Evolutionary conservation across 192 early-diverging fungal genomes (phyloP), one percentile per base, ranked within the genome.

Genomic region (Podila epicladia): DNA sequence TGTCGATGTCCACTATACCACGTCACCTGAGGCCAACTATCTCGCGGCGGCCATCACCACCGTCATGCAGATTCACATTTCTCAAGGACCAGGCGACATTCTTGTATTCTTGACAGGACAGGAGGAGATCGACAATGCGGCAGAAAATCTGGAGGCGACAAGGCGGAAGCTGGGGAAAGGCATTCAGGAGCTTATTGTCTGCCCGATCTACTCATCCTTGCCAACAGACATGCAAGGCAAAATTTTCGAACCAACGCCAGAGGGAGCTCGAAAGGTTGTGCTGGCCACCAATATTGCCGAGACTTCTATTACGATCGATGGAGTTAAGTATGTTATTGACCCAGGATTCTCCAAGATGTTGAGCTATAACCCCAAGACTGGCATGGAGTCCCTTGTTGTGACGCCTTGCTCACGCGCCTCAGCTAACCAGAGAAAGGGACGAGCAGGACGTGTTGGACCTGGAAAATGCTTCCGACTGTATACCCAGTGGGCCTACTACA

Each of bases 241-340:
- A 67, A 99, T 99, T 62, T 99, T 99, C 78, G 97, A 99, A 53
- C 95, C 96, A 2, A 95, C 98, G 0, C 98, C 98, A 9, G 95
- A 95, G 33, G 95, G 95, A 2, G 89, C 92, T 0, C 91, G 98
- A 41, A 99, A 99, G 75, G 87, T 97, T 22, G 96, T 99, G 24
- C 75, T 99, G 49, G 97, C 98, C 1, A 99, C 98, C 61, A 99
- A 99, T 83, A 98, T 99, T 89, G 98, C 98, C 7, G 98, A 99
- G 79, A 99, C 98, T 0, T 95, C 94, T 2, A 97, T 99, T 72
- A 99, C 98, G 0, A 95, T 97, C 48, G 96, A 99, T 73, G 97
- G 98, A 48, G 93, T 99, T 41, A 88, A 94, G 19, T 99, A 93
- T 87, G 98, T 99, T 26, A 96, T 99, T 60, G 98, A 99, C 77